Evolutionary conservation across 2,329 filamentous ascomycete genomes (phyloP), one percentile per base, ranked within the genome.

Genomic region (Venturia aucupariae): DNA sequence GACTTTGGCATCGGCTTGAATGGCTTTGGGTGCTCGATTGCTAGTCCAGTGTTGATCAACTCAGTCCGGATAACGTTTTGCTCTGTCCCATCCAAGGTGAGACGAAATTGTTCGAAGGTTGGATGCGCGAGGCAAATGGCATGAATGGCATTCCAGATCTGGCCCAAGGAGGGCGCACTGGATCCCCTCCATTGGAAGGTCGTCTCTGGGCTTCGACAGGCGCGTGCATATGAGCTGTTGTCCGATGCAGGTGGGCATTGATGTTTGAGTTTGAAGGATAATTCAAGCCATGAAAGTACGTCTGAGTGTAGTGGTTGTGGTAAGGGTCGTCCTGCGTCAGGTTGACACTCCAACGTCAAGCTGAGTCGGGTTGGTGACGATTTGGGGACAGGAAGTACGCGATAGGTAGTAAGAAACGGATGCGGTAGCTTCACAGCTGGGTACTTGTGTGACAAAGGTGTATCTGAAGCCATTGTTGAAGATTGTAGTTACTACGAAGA

Each of bases 401-500:
- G 72, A 67, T 79, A 80, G 65, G 74, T 69, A 2, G 78, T 80
- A 46, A 80, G 72, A 61, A 76, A 81, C 4, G 78, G 78, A 64
- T 80, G 77, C 22, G 78, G 78, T 35, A 80, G 74, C 67, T 79
- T 80, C 30, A 80, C 74, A 65, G 70, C 70, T 38, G 77, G 74
- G 64, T 74, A 77, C 66, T 65, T 48, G 8, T 65, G 64, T 3
- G 60, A 41, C 57, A 54, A 19, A 39, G 27, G 32, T 46, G 24
- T 51, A n/a, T 62, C 44, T 38, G 41, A 46, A 24, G 32, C 60
- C 60, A 62, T 62, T 15, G 17, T 57, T 32, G 22, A 24, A 13
- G 1, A 32, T 10, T 32, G 30, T 17, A 11, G 11, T 35, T 19
- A 5, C 19, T 19, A 2, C 11, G 19, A 57, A n/a, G 3, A 32